Percentiles rank a stretch among this genome's conserved stretches.
Conservation (phyloP, 2,329 filamentous ascomycete species). For the Metarhizium anisopliae region DNA sequence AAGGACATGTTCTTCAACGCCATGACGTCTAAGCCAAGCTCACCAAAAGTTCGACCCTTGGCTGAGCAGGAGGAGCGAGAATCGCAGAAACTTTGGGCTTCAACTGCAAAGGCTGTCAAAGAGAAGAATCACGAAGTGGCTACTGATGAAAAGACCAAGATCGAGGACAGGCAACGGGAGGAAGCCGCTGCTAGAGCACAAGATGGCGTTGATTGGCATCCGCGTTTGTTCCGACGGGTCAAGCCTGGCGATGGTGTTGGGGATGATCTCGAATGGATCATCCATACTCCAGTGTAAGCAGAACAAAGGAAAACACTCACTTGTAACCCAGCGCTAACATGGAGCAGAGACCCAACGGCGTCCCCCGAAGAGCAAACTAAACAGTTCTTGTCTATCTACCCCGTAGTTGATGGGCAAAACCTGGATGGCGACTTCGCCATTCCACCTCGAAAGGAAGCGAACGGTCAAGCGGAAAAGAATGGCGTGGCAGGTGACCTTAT, state of each 20-base stretch:
- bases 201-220: constrained; percentile 78
- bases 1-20: constrained; percentile 89
- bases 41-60: constrained; percentile 65
- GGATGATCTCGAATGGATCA: constrained; percentile 90
- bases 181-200: constrained; percentile 75
- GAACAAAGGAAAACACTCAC: neutral
- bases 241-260: constrained; percentile 72
- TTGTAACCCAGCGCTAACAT: constrained; percentile 8
- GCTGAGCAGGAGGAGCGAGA: constrained; percentile 84
- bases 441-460: constrained; percentile 28
- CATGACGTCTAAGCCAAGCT: constrained; percentile 63
- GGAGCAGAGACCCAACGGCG: constrained; percentile 24
- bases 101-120: constrained; percentile 72
- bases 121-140: constrained; percentile 79
- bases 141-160: constrained; percentile 91
- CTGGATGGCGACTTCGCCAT: constrained; percentile 45
- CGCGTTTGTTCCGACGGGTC: constrained; percentile 73
- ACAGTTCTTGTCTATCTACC: constrained; percentile 80
- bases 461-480: constrained; percentile 2
- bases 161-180: constrained; percentile 85
- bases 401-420: constrained; percentile 72
- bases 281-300: constrained; percentile 75
- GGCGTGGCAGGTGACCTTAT: constrained; percentile 37
- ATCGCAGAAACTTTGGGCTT: constrained; percentile 79
- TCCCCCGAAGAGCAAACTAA: constrained; percentile 63